Percentiles rank a stretch among this genome's conserved stretches.
Evolutionary conservation across 2,329 filamentous ascomycete species (phyloP).

Genomic region (Chaetomium olivaceum): DNA sequence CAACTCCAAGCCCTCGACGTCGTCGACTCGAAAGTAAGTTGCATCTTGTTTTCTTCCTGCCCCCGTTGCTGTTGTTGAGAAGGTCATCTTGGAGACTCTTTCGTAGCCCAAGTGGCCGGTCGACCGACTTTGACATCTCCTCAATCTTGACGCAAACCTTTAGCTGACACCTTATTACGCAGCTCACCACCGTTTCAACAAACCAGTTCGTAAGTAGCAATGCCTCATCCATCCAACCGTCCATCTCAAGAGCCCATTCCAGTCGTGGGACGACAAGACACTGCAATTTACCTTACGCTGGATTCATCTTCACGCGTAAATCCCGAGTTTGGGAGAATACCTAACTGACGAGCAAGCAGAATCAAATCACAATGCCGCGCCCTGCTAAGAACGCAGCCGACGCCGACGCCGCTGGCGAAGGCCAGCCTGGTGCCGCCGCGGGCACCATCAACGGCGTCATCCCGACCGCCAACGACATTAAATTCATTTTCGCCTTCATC

Average conservation of each 20-base stretch:
- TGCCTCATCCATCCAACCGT: background rate
- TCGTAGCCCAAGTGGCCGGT: background rate
- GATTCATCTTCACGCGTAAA: background rate
- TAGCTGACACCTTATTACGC: background rate
- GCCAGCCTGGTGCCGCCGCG: background rate
- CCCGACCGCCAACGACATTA: slow-evolving; percentile 18
- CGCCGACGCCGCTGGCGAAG: background rate
- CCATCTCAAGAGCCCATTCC: background rate
- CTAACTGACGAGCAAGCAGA: background rate
- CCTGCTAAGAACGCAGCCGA: background rate
- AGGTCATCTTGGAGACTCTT: background rate
- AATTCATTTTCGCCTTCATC: slow-evolving; percentile 24
- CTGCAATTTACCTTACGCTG: background rate
- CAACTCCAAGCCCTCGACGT: background rate
- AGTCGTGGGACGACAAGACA: background rate
- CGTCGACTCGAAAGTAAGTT: background rate
- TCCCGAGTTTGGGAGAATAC: background rate
- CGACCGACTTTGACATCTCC: background rate
- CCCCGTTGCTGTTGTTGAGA: background rate
- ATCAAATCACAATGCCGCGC: background rate
- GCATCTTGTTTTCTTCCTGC: too few species aligned
- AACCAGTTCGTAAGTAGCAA: background rate
- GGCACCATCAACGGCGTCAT: slow-evolving; percentile 13
- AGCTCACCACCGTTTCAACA: background rate
- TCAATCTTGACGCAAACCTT: too few species aligned